Percentiles rank a stretch among this genome's conserved stretches.
These are phyloP conservation scores for Solanum dulcamara DNA, from an alignment of 257 asterid genomes.

Conservation along the genomic window DNA sequence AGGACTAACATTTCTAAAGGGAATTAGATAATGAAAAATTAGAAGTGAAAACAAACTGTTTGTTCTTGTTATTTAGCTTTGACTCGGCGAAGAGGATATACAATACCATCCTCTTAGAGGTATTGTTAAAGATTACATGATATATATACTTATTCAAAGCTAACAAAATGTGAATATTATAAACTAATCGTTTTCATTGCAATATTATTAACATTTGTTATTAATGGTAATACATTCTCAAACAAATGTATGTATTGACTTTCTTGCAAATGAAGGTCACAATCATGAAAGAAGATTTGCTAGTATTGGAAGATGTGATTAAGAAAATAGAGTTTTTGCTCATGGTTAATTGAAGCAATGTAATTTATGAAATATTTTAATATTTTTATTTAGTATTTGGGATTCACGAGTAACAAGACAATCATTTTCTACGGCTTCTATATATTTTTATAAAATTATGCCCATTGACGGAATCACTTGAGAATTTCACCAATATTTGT, in stretches of 20 bases:
- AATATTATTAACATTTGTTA: too few relatives aligned
- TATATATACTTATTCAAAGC: not conserved
- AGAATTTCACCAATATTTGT: not conserved
- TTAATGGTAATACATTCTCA: too few relatives aligned
- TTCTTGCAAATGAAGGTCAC: not conserved
- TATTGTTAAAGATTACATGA: not conserved
- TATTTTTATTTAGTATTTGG: not conserved
- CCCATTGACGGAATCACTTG: not conserved
- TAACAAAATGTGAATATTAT: not conserved
- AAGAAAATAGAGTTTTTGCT: not conserved
- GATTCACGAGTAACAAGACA: not conserved
- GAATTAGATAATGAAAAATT: not conserved
- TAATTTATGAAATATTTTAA: not conserved
- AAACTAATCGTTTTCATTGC: too few relatives aligned
- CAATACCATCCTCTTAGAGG: not conserved
- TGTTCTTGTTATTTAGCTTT: not conserved
- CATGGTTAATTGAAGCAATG: not conserved
- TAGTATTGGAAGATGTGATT: not conserved
- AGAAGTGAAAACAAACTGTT: not conserved
- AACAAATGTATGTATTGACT: not conserved
- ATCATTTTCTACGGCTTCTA: not conserved
- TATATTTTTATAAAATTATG: not conserved
- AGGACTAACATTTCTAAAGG: not conserved
- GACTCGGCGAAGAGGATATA: not conserved
- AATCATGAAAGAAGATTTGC: not conserved